phyloP scores from a whole-genome alignment of 2,329 filamentous ascomycete species.

The Fusarium chlamydosporum region DNA sequence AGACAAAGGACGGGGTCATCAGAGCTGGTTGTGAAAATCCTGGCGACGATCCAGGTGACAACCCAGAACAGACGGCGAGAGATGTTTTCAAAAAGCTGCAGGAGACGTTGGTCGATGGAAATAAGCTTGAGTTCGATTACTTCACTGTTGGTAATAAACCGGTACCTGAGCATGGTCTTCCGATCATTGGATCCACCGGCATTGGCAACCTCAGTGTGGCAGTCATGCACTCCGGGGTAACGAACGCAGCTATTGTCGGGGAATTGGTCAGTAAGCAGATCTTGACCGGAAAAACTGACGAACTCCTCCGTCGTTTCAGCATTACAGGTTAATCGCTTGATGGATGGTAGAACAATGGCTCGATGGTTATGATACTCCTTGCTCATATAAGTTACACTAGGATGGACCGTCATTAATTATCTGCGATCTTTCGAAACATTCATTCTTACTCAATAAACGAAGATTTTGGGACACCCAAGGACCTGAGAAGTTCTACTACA shows the following conservation, averaged over 20 bases:
- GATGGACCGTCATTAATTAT: no score
- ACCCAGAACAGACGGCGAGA: conserved; percentile 25
- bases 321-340: not conserved
- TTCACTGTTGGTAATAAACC: conserved; percentile 34
- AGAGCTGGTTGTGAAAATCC: conserved; percentile 34
- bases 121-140: conserved; percentile 12
- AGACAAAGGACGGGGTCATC: conserved; percentile 29
- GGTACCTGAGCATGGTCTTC: conserved; percentile 23
- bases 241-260: conserved; percentile 37
- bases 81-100: conserved; percentile 19
- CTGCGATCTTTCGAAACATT: no score
- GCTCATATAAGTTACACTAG: no score
- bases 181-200: conserved; percentile 34
- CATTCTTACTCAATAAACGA: no score
- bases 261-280: conserved; percentile 32
- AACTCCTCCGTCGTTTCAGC: not conserved
- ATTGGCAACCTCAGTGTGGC: conserved; percentile 28
- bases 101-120: conserved; percentile 7
- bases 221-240: conserved; percentile 41
- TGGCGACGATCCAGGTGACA: conserved; percentile 26
- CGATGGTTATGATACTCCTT: no score
- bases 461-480: no score
- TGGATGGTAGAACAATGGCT: no score
- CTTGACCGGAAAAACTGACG: not conserved
- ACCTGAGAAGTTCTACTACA: no score